Evolutionary conservation across 768 basidiomycete species (phyloP), one percentile per base, ranked within the genome.

Genomic region (Termitomyces sp.): DNA sequence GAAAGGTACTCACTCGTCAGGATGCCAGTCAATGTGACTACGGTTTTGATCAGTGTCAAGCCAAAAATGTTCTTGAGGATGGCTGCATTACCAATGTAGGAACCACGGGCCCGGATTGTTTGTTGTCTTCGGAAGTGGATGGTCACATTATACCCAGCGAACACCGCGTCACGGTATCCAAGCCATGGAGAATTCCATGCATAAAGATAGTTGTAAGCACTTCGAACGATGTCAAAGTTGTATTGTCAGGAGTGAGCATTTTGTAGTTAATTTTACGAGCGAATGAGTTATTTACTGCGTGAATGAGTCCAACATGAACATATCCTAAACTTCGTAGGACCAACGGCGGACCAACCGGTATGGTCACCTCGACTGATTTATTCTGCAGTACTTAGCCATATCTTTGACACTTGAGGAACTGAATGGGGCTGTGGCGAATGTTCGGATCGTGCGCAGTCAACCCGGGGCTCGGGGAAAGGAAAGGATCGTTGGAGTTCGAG

Each of bases 91-190:
- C 52, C 58, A 58, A 30, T 54, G 58, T 6, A 54, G 35, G 10
- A 54, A 67, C 65, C 71, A 71, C 55, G 69, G 70, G 5, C 71
- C 72, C n/a, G 72, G 63, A 52, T 76, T 76, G 60, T 77, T 72
- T 5, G 75, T 76, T 18, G 68, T 65, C n/a, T n/a, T n/a, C n/a
- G n/a, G 61, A 78, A 78, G 9, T 78, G 69, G 54, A 80, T 71
- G 10, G 71, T 72, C 24, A 71, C 69, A 36, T 68, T 69, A 24
- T 46, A 49, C 32, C 72, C 69, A 28, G 24, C 36, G 6, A 35
- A 16, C 5, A 64, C 58, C 28, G 38, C n/a, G 24, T 75, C 73
- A n/a, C 69, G 30, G n/a, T n/a, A n/a, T n/a, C n/a, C n/a, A n/a
- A n/a, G n/a, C n/a, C n/a, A n/a, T n/a, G n/a, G n/a, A n/a, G n/a